Conservation (phyloP, 352 stramenopile genomes). For the Aphanomyces cochlioides region DNA sequence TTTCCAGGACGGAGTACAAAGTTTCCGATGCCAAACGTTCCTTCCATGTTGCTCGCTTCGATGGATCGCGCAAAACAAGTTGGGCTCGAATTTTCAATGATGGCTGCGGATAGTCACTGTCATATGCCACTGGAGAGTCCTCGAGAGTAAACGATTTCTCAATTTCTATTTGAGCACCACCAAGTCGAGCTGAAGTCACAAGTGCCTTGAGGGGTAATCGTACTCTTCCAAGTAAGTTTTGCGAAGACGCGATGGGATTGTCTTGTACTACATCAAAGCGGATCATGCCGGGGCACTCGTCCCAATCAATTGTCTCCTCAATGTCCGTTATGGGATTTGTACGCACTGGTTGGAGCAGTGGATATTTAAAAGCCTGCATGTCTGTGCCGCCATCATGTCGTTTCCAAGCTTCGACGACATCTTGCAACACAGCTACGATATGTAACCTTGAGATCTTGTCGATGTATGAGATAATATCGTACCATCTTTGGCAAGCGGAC, state of each 20-base stretch:
- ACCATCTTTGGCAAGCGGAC: constrained; percentile 32
- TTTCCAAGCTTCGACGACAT: constrained; percentile 39
- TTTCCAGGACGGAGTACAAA: constrained; percentile 38
- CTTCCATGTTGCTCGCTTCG: constrained; percentile 33
- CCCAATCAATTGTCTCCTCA: constrained; percentile 35
- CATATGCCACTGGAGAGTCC: neutral
- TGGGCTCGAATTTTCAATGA: constrained; percentile 37
- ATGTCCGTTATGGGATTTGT: constrained; percentile 23
- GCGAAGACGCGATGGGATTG: neutral
- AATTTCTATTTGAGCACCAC: constrained; percentile 36
- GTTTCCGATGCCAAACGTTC: constrained; percentile 40
- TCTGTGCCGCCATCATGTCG: constrained; percentile 31
- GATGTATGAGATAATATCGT: neutral
- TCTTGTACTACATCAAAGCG: constrained; percentile 42
- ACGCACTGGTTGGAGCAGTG: constrained; percentile 36
- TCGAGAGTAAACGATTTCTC: constrained; percentile 33
- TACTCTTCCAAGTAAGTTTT: constrained; percentile 34
- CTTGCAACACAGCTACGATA: constrained; percentile 33
- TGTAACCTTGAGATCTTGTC: neutral
- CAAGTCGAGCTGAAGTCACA: constrained; percentile 30
- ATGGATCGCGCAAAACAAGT: constrained; percentile 35
- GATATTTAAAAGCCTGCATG: constrained; percentile 39
- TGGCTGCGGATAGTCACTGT: neutral
- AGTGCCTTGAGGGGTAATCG: constrained; percentile 36
- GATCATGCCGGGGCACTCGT: constrained; percentile 33